A percentile compares a stretch with the other conserved stretches of the same genome.
Conservation (phyloP, 2,329 filamentous ascomycete genomes). For the Penicillium concentricum region DNA sequence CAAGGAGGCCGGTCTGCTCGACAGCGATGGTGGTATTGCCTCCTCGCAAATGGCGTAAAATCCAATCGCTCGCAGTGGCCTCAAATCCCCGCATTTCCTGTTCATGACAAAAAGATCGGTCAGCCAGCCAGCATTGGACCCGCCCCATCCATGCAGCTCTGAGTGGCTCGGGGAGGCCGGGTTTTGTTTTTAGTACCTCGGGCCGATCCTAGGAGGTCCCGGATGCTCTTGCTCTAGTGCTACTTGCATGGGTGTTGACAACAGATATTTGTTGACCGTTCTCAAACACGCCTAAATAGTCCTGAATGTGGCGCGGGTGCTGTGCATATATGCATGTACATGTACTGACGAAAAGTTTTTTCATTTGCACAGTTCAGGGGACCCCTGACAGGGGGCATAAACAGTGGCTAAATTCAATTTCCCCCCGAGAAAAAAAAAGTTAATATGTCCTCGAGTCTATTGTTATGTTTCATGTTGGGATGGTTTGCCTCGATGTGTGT, state of each 20-base stretch:
- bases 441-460: background rate
- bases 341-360: slow-evolving; percentile 12
- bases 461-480: slow-evolving; percentile 6
- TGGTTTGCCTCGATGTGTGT: slow-evolving; percentile 3
- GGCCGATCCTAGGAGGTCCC: slow-evolving; percentile 14
- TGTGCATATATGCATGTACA: slow-evolving; percentile 18
- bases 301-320: slow-evolving; percentile 16
- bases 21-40: slow-evolving; percentile 39
- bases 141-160: slow-evolving; percentile 10
- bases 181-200: slow-evolving; percentile 4
- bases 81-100: slow-evolving; percentile 4
- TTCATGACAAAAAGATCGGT: slow-evolving; percentile 1
- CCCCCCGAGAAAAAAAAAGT: background rate
- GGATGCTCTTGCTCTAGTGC: slow-evolving; percentile 10
- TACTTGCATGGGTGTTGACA: slow-evolving; percentile 14
- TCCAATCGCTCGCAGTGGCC: slow-evolving; percentile 10
- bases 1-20: slow-evolving; percentile 78
- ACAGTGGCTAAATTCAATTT: slow-evolving; percentile 2
- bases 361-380: slow-evolving; percentile 12
- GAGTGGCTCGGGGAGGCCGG: slow-evolving; percentile 21
- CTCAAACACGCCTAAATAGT: slow-evolving; percentile 3
- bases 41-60: slow-evolving; percentile 16
- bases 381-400: slow-evolving; percentile 9
- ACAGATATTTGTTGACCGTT: slow-evolving; percentile 9
- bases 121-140: slow-evolving; percentile 9